Evolutionary conservation across 2,329 filamentous ascomycete species (phyloP), one percentile per base, ranked within the genome.

Genomic region (Epichloe sylvatica): DNA sequence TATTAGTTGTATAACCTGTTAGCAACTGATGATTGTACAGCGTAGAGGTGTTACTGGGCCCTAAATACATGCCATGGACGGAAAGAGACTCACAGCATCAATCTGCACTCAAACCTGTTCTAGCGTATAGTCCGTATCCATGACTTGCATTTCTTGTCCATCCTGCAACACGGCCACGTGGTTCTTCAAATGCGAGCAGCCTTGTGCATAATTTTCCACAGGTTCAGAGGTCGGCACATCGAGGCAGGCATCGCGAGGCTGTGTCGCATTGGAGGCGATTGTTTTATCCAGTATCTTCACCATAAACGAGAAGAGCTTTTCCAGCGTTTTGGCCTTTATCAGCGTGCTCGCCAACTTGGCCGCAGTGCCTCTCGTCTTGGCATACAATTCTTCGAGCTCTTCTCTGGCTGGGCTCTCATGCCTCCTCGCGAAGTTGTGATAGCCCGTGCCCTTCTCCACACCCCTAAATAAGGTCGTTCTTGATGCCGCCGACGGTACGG

Each of bases 281-380:
- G 13, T 30, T 8, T 54, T 51, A 6, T 45, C 46, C 11, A 54
- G 43, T 15, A 46, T 49, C 3, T 54, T 43, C 5, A 51, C 19
- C 4, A 66, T 61, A 46, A 70, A 66, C 1, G 53, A 54, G 39
- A 67, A 53, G n/a, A 69, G 52, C 33, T 60, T 62, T 17, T 64
- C 59, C 21, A 65, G 45, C 25, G 66, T 61, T 45, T 61, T 60
- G 41, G 62, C 61, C 53, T 69, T 70, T 38, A 67, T 59, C 19
- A 60, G 59, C 9, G 62, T 60, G 46, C 67, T 69, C 3, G 66
- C 67, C 5, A 70, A 54, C 49, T 66, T 65, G 23, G 64, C 59
- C 1, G 65, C 61, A 30, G 55, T 62, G 5, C 65, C 63, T 46
- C 62, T 67, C 53, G 66, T 64, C 37, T 62, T 50, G 9, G 62